A percentile compares a stretch with the other conserved stretches of the same genome.
phyloP scores from a whole-genome alignment of 352 stramenopile genomes.

The Phytopythium vexans region DNA sequence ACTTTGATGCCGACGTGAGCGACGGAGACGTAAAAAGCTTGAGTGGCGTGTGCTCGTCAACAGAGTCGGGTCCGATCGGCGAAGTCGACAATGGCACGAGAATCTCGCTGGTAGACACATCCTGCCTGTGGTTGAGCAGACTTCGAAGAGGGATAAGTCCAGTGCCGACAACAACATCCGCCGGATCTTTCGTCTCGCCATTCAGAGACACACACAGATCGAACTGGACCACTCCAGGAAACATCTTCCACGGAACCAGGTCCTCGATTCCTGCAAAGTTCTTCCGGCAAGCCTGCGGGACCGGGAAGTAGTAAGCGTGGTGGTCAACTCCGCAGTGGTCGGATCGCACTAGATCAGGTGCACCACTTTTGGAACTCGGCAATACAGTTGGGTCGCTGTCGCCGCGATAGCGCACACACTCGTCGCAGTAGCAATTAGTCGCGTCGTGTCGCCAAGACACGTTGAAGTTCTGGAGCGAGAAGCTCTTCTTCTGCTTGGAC shows the following conservation, averaged over 20 bases:
- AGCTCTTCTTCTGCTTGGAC: slow-evolving; percentile 56
- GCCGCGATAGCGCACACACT: slow-evolving; percentile 20
- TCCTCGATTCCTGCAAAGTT: slow-evolving; percentile 76
- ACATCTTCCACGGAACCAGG: slow-evolving; percentile 71
- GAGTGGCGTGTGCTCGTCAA: slow-evolving; percentile 1
- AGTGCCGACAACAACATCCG: slow-evolving; percentile 62
- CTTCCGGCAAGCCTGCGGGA: slow-evolving; percentile 71
- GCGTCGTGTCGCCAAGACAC: slow-evolving; percentile 72
- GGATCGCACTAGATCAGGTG: neutral
- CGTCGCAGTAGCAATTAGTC: slow-evolving; percentile 41
- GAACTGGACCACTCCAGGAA: slow-evolving; percentile 69
- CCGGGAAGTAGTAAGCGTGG: slow-evolving; percentile 79
- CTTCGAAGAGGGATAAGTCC: slow-evolving; percentile 48
- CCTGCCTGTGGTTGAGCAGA: slow-evolving; percentile 20
- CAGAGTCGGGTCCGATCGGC: neutral
- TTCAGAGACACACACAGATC: slow-evolving; percentile 72
- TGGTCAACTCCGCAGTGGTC: slow-evolving; percentile 61
- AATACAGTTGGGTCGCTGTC: neutral
- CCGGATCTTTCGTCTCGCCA: slow-evolving; percentile 61
- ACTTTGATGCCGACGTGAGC: slow-evolving; percentile 4
- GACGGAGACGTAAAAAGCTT: slow-evolving; percentile 5
- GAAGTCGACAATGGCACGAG: slow-evolving; percentile 24
- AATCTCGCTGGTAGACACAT: slow-evolving; percentile 33
- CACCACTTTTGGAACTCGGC: neutral
- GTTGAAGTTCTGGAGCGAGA: slow-evolving; percentile 75